phyloP scores from a whole-genome alignment of 257 asterid species.

The Anisodus tanguticus region DNA sequence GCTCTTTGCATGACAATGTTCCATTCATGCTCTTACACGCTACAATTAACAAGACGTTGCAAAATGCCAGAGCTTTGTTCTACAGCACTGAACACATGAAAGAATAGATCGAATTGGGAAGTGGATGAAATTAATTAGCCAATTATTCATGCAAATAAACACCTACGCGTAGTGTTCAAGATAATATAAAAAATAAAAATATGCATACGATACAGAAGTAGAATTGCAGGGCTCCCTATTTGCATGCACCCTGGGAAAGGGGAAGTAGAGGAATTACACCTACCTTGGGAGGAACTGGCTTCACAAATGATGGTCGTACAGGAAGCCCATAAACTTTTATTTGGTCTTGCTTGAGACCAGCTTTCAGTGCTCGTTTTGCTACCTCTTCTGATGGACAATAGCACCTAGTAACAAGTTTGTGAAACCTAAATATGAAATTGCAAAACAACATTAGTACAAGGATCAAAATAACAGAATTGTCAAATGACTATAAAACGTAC shows the following conservation, averaged over 20 bases:
- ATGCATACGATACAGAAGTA: background rate
- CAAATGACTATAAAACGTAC: slow-evolving; percentile 48
- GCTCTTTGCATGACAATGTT: background rate
- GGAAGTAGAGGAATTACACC: slow-evolving; percentile 14
- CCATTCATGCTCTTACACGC: background rate
- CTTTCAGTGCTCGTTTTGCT: slow-evolving; percentile 91
- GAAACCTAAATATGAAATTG: slow-evolving; percentile 69
- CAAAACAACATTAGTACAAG: slow-evolving; percentile 31
- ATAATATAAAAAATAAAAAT: background rate
- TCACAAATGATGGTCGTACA: slow-evolving; percentile 93
- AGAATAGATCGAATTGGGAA: background rate
- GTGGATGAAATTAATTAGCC: background rate
- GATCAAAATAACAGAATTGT: slow-evolving; percentile 25
- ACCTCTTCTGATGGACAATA: slow-evolving; percentile 97
- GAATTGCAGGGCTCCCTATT: background rate
- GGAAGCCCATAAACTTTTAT: slow-evolving; percentile 96
- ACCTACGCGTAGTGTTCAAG: background rate
- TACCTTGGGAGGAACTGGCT: slow-evolving; percentile 86
- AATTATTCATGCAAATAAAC: background rate
- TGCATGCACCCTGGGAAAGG: slow-evolving; percentile 4
- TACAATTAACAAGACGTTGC: background rate
- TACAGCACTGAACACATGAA: background rate
- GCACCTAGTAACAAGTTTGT: slow-evolving; percentile 97
- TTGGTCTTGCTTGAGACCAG: slow-evolving; percentile 84
- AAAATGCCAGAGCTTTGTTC: slow-evolving; percentile 14